phyloP scores from a whole-genome alignment of 1,139 yeast genomes.

The Suhomyces maxii region DNA sequence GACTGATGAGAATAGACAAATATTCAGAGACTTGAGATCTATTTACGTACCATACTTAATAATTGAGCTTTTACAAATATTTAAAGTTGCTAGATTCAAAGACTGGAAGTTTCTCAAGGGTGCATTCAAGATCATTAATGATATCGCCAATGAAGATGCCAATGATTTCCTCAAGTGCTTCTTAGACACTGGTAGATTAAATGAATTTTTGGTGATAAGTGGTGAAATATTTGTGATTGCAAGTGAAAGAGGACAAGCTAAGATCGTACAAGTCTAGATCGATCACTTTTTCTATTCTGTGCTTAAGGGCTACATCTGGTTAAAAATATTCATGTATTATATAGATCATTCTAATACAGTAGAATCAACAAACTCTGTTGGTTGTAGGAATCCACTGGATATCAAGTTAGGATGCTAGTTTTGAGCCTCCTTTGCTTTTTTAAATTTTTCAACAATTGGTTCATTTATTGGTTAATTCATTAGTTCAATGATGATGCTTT shows the following conservation, averaged over 20 bases:
- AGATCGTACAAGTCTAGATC: not conserved
- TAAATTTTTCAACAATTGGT: too few species aligned
- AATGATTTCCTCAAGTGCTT: constrained; percentile 54
- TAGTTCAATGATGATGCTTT: constrained; percentile 81
- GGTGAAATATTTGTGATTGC: constrained; percentile 60
- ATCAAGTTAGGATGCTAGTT: too few species aligned
- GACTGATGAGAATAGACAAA: constrained; percentile 7
- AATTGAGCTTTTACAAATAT: constrained; percentile 59
- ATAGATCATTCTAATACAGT: too few species aligned
- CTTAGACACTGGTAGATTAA: constrained; percentile 56
- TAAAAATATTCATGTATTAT: too few species aligned
- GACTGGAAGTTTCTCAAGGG: constrained; percentile 45
- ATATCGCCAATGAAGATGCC: constrained; percentile 42
- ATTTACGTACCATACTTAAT: constrained; percentile 74
- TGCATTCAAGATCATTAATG: constrained; percentile 59
- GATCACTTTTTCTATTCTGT: too few species aligned
- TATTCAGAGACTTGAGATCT: constrained; percentile 54
- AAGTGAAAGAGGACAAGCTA: constrained; percentile 30
- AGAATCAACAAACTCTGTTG: too few species aligned
- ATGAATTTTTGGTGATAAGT: constrained; percentile 58
- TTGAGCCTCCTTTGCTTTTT: not conserved
- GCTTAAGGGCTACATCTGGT: too few species aligned
- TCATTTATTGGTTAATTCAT: not conserved
- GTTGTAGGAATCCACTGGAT: too few species aligned
- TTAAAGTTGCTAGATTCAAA: constrained; percentile 42